Base-by-base conservation (phyloP, 1,284 basidiomycete genomes). In the Cutaneotrichosporon cavernicola region DNA sequence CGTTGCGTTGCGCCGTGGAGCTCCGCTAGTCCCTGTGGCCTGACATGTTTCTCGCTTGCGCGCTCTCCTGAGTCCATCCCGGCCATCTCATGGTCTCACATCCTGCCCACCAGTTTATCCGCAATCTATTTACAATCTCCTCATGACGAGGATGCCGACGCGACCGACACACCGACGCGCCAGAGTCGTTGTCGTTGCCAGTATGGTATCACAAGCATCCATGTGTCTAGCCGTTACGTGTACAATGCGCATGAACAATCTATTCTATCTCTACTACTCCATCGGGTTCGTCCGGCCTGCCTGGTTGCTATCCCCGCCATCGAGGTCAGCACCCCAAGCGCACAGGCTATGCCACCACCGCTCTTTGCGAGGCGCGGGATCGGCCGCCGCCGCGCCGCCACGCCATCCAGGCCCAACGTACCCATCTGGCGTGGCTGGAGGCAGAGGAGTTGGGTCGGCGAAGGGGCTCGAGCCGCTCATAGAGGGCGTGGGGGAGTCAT, bases 261-360 rank as follows among this genome's bases (percentile, higher is more conserved):
- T 21, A 43, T 10, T 22, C 36, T 31, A n/a, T 43, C 7, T 36
- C 26, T 46, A 9, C 47, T 64, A 76, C 63, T 78, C 75, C 61
- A 77, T 74, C 5, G 75, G 76, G 67, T 77, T 77, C 50, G 76
- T 77, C 22, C 73, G 64, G 10, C 76, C 76, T 0, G 73, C 73
- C 66, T 77, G 73, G 34, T 67, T 66, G n/a, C 67, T 65, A 40
- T 73, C 71, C 3, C 76, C 76, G 46, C 74, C 75, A 58, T 78
- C 76, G 40, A 78, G 64, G 51, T 78, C 77, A 16, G 67, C 56
- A 6, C 77, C 77, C 77, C 77, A 78, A 6, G 76, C 72, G 55
- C 77, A 78, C 9, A 78, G 61, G 40, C 76, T 71, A 63, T 77
- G 73, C 77, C 77, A 78, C 77, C 77, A 78, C 57, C 69, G 70